These are phyloP conservation scores for Extremus antarcticus DNA, from an alignment of 495 filamentous ascomycete species.

Conservation along the genomic window DNA sequence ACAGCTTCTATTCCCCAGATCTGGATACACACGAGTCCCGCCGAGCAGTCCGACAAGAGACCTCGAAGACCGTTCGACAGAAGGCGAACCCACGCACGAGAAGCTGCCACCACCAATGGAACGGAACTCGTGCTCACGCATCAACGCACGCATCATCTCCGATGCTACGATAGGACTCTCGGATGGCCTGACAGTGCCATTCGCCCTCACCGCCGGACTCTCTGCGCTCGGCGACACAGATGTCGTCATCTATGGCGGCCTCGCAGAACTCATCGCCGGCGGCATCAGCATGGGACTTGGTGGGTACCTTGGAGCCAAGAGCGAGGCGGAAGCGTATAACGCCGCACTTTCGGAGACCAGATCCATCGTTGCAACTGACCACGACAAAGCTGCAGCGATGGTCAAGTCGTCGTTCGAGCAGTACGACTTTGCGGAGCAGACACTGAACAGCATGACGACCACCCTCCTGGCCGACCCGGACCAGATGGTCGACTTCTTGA, in stretches of 20 bases:
- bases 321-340: slow-evolving; percentile 39
- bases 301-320: slow-evolving; percentile 56
- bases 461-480: neutral
- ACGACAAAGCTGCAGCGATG: neutral
- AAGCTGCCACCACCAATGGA: neutral
- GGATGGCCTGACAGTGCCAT: slow-evolving; percentile 22
- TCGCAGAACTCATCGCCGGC: slow-evolving; percentile 48
- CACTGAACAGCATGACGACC: neutral
- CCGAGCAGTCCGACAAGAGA: neutral
- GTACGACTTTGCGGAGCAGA: slow-evolving; percentile 11
- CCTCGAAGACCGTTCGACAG: neutral
- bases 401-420: slow-evolving; percentile 3
- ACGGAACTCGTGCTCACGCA: neutral
- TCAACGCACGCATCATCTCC: slow-evolving; percentile 20
- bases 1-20: slow-evolving; percentile 1
- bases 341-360: slow-evolving; percentile 9
- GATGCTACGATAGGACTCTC: slow-evolving; percentile 23
- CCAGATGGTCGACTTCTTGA: slow-evolving; percentile 17
- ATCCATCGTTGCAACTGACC: slow-evolving; percentile 9
- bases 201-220: slow-evolving; percentile 27
- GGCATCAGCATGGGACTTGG: slow-evolving; percentile 43
- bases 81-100: neutral
- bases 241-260: slow-evolving; percentile 47
- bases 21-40: slow-evolving; percentile 3
- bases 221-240: slow-evolving; percentile 44